Percentiles rank a stretch among this genome's conserved stretches.
phyloP scores from a whole-genome alignment of 2,329 filamentous ascomycete species.

The Hypoxylon sp. region DNA sequence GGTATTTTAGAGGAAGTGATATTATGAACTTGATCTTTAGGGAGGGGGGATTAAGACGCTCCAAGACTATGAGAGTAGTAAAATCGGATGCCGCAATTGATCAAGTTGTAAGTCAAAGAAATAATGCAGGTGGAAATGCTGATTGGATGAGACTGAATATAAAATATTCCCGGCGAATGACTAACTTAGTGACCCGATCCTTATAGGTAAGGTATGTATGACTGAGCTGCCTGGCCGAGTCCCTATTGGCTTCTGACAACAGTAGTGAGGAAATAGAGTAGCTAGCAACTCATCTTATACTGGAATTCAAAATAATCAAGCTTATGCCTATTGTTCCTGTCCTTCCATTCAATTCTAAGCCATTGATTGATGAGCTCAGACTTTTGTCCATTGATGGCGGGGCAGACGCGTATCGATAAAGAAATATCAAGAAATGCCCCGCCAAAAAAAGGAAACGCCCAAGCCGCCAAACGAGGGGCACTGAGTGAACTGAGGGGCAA shows the following conservation, averaged over 20 bases:
- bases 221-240: neutral
- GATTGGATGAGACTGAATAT: slow-evolving; percentile 23
- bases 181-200: slow-evolving; percentile 24
- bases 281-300: neutral
- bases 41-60: neutral
- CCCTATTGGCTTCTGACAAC: slow-evolving; percentile 2
- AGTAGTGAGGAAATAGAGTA: neutral
- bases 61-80: neutral
- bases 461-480: slow-evolving; percentile 26
- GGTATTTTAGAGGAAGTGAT: slow-evolving; percentile 36
- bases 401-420: slow-evolving; percentile 40
- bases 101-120: slow-evolving; percentile 20
- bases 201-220: neutral
- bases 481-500: slow-evolving; percentile 1
- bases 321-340: neutral
- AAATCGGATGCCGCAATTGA: slow-evolving; percentile 4
- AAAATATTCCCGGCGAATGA: slow-evolving; percentile 20
- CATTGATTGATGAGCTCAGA: neutral
- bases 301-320: neutral
- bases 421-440: slow-evolving; percentile 11
- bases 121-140: slow-evolving; percentile 10
- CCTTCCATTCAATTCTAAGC: slow-evolving; percentile 19
- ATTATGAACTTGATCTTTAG: slow-evolving; percentile 4
- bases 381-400: slow-evolving; percentile 26
- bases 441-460: slow-evolving; percentile 16